Base-by-base conservation (phyloP, 345 rosid species). In the Theobroma cacao region DNA sequence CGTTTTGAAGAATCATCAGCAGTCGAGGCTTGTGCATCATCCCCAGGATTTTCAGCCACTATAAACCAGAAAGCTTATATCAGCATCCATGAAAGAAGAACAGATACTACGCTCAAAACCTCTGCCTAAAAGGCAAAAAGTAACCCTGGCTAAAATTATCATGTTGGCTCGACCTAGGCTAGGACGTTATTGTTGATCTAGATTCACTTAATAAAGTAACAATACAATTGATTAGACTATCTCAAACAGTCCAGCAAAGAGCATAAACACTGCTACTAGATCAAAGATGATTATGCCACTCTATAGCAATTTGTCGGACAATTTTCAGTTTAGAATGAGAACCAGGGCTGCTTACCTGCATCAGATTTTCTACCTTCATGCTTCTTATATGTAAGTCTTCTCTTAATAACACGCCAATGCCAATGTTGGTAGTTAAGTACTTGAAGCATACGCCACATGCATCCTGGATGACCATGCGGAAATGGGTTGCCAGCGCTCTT, bases 321-420 rank as follows among this genome's bases (percentile, higher is more conserved):
- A 48, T 15, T 48, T 48, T 48, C 3, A 14, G 28, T 8, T 56
- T 56, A 1, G 14, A 24, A 24, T 9, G 61, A 56, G n/a, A 26
- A 62, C 20, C 66, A 7, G 38, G n/a, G 38, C 26, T 3, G 28
- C 74, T 80, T 80, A 91, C 92, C 87, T 7, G 28, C 38, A 43
- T 66, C 62, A 71, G 59, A 74, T 81, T 75, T 84, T 36, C 78
- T 24, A 63, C 77, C 34, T 20, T 60, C 73, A 11, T 81, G 85
- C 80, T 76, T 82, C 76, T 72, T 80, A 34, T 85, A 80, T 2
- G 90, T 91, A 85, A 92, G 84, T 20, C 92, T 84, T 80, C 86
- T 93, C 92, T 88, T 93, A 79, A 90, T 82, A 79, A 84, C 77
- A 78, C 82, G 89, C 92, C 98, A 91, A 48, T 86, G 88, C 98